Percentiles rank a stretch among this genome's conserved stretches.
Evolutionary conservation across 805 yeast genomes (phyloP).

Genomic region (Ogataea thermomethanolica): DNA sequence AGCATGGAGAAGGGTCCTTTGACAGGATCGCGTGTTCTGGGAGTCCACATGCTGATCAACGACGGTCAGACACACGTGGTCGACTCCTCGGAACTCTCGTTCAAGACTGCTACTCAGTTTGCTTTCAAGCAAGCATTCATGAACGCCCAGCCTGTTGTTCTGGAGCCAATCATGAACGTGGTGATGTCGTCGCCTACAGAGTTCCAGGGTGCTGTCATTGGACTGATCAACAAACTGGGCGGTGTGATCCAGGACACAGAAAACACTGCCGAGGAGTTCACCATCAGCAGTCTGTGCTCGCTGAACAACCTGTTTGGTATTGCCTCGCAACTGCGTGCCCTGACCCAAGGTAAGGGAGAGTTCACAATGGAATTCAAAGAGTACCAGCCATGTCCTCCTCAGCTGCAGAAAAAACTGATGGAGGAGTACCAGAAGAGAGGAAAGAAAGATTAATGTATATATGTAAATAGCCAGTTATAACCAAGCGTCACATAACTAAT

Average conservation of each 20-base stretch:
- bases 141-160: conserved; percentile 77
- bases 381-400: conserved; percentile 87
- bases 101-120: conserved; percentile 85
- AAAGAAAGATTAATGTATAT: conserved; percentile 19
- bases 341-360: conserved; percentile 98
- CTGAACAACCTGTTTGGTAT: conserved; percentile 94
- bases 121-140: conserved; percentile 92
- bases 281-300: conserved; percentile 93
- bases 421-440: conserved; percentile 72
- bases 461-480: conserved; percentile 2
- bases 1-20: conserved; percentile 95
- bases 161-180: conserved; percentile 96
- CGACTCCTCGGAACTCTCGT: conserved; percentile 94
- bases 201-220: conserved; percentile 92
- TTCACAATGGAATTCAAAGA: conserved; percentile 92
- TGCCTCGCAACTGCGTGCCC: conserved; percentile 91
- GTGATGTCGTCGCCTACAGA: conserved; percentile 93
- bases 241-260: conserved; percentile 94
- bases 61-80: conserved; percentile 98
- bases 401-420: conserved; percentile 83
- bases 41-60: conserved; percentile 87
- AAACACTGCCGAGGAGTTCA: conserved; percentile 90
- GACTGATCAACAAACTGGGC: conserved; percentile 83
- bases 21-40: conserved; percentile 90
- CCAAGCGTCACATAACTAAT: not conserved